Evolutionary conservation across 192 early-diverging fungal species (phyloP), one percentile per base, ranked within the genome.

Genomic region (Mortierella hygrophila): DNA sequence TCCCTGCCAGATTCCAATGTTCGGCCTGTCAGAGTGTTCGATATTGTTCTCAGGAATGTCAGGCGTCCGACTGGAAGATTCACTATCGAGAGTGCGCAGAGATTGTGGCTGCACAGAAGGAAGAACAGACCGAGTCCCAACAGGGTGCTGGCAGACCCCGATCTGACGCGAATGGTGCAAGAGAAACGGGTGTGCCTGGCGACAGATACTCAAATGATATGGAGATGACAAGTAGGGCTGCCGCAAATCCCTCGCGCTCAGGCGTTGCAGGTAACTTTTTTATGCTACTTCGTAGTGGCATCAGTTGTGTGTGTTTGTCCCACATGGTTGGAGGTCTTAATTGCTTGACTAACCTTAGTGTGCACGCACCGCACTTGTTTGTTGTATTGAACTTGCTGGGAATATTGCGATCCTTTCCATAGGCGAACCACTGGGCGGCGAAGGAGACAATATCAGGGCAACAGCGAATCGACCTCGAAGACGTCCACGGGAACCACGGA

Each of bases 1-100:
- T 85, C 26, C 83, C 83, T 47, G 83, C 83, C 10, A 37, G 78
- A 63, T 85, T 85, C 78, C 83, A 85, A 60, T 85, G 83, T 72
- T 85, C 83, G 6, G 83, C 83, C 49, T 85, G 83, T 40, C 77
- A 85, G 38, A 75, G 78, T 68, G 83, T 80, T 20, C 84, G 91
- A 35, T 95, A 94, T 76, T 95, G 94, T 77, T 93, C 93, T 29
- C 70, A 77, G 18, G 88, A 89, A 40, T 95, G 94, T 76, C 94
- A 95, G 75, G 83, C 88, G 3, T 68, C 49, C 20, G 91, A 93
- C 78, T 94, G 94, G 93, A 82, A 75, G 63, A 75, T 63, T 29
- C 94, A 94, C 76, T 89, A 91, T 75, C 71, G 75, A 54, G 81
- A 81, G 10, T 94, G 93, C 70, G 70, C 78, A 60, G 91, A 88